Percentiles rank a stretch among this genome's conserved stretches.
Evolutionary conservation across 176 grass and related monocot species (phyloP).

Genomic region (Avena eriantha): DNA sequence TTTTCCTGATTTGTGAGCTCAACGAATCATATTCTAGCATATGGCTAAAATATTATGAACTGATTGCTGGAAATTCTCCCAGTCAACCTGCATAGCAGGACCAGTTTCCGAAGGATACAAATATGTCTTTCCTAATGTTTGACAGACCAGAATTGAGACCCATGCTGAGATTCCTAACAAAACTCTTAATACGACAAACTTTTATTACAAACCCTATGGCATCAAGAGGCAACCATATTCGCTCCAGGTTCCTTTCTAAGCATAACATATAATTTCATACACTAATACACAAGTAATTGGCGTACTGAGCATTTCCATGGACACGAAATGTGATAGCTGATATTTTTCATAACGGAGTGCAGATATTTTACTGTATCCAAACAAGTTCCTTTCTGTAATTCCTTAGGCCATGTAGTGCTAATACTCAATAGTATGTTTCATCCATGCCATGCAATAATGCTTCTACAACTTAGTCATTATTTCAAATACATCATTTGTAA

Average conservation of each 20-base stretch:
- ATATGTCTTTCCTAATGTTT: not conserved
- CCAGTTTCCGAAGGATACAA: not conserved
- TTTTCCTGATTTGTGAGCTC: not conserved
- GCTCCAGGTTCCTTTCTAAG: not conserved
- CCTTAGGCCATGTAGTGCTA: not conserved
- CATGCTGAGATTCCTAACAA: not conserved
- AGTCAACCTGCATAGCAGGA: not conserved
- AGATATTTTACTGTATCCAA: not conserved
- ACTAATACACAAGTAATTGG: not conserved
- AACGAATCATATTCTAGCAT: not conserved
- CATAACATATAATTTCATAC: not conserved
- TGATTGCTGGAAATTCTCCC: not conserved
- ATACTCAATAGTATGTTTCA: not conserved
- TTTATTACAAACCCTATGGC: conserved; percentile 2
- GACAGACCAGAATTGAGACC: not conserved
- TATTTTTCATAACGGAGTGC: too few species aligned
- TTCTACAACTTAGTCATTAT: not conserved
- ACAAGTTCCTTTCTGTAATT: not conserved
- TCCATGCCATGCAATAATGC: not conserved
- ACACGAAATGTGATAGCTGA: too few species aligned
- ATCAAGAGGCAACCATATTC: not conserved
- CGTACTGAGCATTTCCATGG: too few species aligned
- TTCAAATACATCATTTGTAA: not conserved
- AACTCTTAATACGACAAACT: not conserved
- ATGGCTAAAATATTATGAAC: not conserved